Evolutionary conservation across 176 grass and related monocot species (phyloP), one percentile per base, ranked within the genome.

Genomic region (Zizania latifolia): DNA sequence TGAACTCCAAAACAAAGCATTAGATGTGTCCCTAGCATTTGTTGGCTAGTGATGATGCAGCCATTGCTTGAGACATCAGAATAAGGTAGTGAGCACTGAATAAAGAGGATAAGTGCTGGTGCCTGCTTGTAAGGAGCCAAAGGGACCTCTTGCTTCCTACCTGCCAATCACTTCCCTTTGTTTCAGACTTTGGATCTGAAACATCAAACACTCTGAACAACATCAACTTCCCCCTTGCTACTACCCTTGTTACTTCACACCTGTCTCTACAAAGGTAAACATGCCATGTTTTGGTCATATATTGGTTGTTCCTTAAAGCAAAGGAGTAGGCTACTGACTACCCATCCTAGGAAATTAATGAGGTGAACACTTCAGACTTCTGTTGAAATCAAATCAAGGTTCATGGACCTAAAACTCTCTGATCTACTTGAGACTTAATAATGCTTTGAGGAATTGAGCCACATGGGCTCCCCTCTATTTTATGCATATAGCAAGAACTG

Each of bases 101-200:
- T 62, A 82, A 60, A 37, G 59, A 45, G 54, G 82, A 86, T 51
- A 67, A 78, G 44, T 58, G 32, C 60, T 67, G 58, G 32, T 60
- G 63, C 68, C 74, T 78, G 31, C 35, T 59, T 73, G 29, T 22
- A 33, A 81, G 72, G 60, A 74, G 85, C 74, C 65, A 62, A 65
- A 76, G 41, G 57, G n/a, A 23, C 28, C 22, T 74, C 56, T 80
- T 85, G 56, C 78, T 61, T 78, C 70, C 86, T 75, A 79, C 55
- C 76, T 80, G 68, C 62, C 79, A 67, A 67, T 76, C 59, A 65
- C 35, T 64, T 64, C 10, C 16, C 57, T 57, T 69, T 35, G 44
- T 35, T 58, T 13, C 72, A 78, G 21, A 24, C 41, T 34, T 37
- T 73, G 14, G 1, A 31, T 84, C 55, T 64, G 51, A 78, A 87